These are phyloP conservation scores for Pseudogymnoascus sp. DNA, from an alignment of 2,329 filamentous ascomycete species.

Conservation along the genomic window DNA sequence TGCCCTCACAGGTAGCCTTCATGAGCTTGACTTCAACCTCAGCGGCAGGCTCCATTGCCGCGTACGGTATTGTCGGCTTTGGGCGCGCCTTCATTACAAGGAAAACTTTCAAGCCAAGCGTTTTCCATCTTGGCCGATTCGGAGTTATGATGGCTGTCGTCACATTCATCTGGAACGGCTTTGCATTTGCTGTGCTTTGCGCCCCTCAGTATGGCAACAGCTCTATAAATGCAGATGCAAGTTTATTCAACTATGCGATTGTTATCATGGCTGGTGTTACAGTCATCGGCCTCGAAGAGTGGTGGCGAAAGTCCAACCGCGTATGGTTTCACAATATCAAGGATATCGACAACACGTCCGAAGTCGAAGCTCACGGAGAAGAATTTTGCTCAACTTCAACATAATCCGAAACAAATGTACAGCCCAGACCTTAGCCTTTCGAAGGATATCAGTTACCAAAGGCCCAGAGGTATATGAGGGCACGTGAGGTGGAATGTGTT, in stretches of 20 bases:
- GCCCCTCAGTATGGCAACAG: constrained; percentile 10
- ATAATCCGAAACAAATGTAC: not conserved
- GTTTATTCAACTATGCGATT: constrained; percentile 11
- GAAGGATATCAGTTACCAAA: not conserved
- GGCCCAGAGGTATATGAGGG: not conserved
- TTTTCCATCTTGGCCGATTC: constrained; percentile 10
- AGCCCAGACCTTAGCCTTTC: not conserved
- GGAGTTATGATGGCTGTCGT: constrained; percentile 8
- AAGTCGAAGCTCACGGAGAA: not conserved
- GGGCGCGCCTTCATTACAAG: constrained; percentile 12
- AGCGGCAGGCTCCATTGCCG: constrained; percentile 10
- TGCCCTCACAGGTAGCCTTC: constrained; percentile 12
- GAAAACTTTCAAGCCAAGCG: constrained; percentile 10
- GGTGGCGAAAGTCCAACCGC: constrained; percentile 10
- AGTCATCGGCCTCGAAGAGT: constrained; percentile 10
- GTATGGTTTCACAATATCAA: constrained; percentile 11
- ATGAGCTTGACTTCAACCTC: constrained; percentile 9
- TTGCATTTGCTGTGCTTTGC: constrained; percentile 11
- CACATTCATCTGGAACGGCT: constrained; percentile 11
- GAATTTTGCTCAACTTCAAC: not conserved
- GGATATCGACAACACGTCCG: constrained; percentile 16
- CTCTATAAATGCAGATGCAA: constrained; percentile 7
- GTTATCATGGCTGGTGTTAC: constrained; percentile 12
- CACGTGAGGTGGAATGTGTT: not conserved
- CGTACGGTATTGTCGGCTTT: constrained; percentile 10